These are phyloP conservation scores for Exidia glandulosa DNA, from an alignment of 768 basidiomycete genomes.

Conservation along the genomic window DNA sequence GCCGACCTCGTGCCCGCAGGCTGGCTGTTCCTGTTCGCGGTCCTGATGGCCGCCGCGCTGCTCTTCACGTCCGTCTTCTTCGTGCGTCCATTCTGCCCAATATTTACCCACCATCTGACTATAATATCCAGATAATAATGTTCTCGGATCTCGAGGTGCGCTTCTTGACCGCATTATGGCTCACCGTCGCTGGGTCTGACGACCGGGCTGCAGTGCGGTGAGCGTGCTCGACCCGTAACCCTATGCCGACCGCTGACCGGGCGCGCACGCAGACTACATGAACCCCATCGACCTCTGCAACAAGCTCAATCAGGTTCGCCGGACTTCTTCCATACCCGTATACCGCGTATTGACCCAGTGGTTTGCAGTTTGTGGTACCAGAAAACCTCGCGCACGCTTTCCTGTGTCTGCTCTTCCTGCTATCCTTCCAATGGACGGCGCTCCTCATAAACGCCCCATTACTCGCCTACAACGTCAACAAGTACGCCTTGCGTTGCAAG, in stretches of 20 bases:
- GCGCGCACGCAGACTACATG: constrained; percentile 61
- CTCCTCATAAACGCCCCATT: constrained; percentile 86
- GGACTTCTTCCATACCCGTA: background rate
- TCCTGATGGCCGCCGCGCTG: constrained; percentile 87
- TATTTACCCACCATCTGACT: background rate
- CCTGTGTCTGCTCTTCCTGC: constrained; percentile 78
- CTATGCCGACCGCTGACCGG: background rate
- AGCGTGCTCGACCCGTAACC: background rate
- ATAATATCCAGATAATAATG: background rate
- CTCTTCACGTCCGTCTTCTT: constrained; percentile 99
- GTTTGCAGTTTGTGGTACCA: constrained; percentile 27
- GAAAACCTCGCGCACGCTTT: constrained; percentile 93
- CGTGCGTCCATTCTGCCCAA: constrained; percentile 40
- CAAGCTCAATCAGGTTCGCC: constrained; percentile 87
- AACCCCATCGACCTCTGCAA: constrained; percentile 99
- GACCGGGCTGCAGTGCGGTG: background rate
- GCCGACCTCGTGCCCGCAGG: constrained; percentile 31
- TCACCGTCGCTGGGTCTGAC: too few species aligned
- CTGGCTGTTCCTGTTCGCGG: constrained; percentile 95
- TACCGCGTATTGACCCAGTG: background rate
- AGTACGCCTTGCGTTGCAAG: constrained; percentile 40
- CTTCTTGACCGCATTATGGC: too few species aligned
- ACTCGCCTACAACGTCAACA: constrained; percentile 85
- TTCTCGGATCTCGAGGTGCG: background rate
- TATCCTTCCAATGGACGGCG: constrained; percentile 91